Base-by-base conservation (phyloP, 176 grass and related monocot species). In the Eragrostis curvula region DNA sequence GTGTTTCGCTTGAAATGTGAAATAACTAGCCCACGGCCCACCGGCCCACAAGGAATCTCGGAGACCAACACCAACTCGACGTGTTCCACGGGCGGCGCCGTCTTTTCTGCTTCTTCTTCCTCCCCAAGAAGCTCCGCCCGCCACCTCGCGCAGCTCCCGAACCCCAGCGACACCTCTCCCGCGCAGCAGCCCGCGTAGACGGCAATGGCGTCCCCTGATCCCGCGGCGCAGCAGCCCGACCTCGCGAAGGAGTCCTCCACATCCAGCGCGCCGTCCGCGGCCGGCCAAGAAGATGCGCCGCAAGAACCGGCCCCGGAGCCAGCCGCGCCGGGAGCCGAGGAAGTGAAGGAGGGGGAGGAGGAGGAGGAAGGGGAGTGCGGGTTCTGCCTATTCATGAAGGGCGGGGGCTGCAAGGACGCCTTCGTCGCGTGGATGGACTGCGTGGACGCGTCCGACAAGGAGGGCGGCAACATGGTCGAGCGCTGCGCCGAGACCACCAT, bases 331-430 rank as follows among this genome's bases (percentile, higher is more conserved):
- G 78, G 40, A 46, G 68, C 20, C 5, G 81, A 41, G 21, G 48
- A 49, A n/a, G 72, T 28, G 63, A 23, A 13, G 30, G 73, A 15
- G 49, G 59, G 0, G 42, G 24, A 47, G 3, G 87, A 77, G 77
- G 84, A 87, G 60, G 92, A 94, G 20, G 92, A 91, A 65, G 90
- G 52, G 9, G 96, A 99, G 89, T 99, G 96, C 73, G 85, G 83
- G 51, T 99, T 99, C 82, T 99, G 96, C 89, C 25, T 99, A 48
- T 99, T 81, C 85, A 99, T 99, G 96, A 99, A 99, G 79, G 89
- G 64, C 21, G 96, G 96, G 16, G 96, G 89, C 0, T 96, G 93
- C 93, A 85, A 82, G 83, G 96, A 96, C 3, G 64, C 43, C 30
- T 95, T 96, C 77, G 78, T 87, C 58, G 85, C 89, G 43, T 95